A percentile compares a stretch with the other conserved stretches of the same genome.
Evolutionary conservation across 257 asterid genomes (phyloP).

Genomic region (Gentiana macrophylla): DNA sequence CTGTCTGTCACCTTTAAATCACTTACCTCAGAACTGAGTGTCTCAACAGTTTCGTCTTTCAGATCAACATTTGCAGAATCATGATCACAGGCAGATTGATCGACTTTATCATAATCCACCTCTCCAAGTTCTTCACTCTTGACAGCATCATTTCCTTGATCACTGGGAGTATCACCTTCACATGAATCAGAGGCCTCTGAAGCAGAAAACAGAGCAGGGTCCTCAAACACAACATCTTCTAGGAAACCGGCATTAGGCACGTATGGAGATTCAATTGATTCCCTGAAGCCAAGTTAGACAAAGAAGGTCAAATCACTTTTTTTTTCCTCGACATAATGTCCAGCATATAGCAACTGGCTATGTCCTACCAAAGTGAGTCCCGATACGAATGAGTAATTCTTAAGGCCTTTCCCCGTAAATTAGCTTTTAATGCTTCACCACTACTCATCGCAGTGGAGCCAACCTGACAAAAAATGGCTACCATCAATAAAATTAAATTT

Average conservation of each 20-base stretch:
- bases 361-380: slow-evolving; percentile 75
- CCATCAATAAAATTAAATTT: background rate
- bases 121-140: slow-evolving; percentile 26
- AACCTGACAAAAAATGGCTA: slow-evolving; percentile 40
- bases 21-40: slow-evolving; percentile 33
- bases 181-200: slow-evolving; percentile 36
- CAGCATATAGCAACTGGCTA: background rate
- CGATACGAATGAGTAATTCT: slow-evolving; percentile 64
- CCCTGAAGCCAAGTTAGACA: slow-evolving; percentile 41
- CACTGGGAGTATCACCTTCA: slow-evolving; percentile 44
- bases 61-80: slow-evolving; percentile 18
- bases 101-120: slow-evolving; percentile 23
- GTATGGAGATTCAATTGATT: slow-evolving; percentile 53
- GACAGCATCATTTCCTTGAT: slow-evolving; percentile 23
- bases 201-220: slow-evolving; percentile 50
- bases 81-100: slow-evolving; percentile 20
- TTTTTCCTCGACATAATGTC: background rate
- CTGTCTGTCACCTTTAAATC: slow-evolving; percentile 45
- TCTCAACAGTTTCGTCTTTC: slow-evolving; percentile 37
- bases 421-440: slow-evolving; percentile 71
- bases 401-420: slow-evolving; percentile 89
- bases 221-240: slow-evolving; percentile 75
- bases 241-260: slow-evolving; percentile 91
- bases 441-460: slow-evolving; percentile 81
- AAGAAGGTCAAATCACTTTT: slow-evolving; percentile 6